A percentile compares a stretch with the other conserved stretches of the same genome.
Evolutionary conservation across 371 early-diverging fungal species (phyloP).

Genomic region (Aphelidium insulamus): DNA sequence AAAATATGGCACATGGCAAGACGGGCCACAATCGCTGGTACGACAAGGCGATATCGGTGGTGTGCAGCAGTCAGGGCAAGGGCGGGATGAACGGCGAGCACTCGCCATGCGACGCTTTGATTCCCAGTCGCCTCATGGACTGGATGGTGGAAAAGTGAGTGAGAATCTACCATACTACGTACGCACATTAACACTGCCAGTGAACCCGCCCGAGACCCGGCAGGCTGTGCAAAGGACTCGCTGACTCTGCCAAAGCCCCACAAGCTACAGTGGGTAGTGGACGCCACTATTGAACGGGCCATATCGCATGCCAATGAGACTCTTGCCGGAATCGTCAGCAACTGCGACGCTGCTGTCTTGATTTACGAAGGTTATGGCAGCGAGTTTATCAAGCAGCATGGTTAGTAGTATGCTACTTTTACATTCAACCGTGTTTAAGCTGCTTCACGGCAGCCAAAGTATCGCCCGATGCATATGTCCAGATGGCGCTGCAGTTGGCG

Average conservation of each 20-base stretch:
- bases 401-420: slow-evolving; percentile 8
- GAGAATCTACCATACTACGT: no score
- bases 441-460: slow-evolving; percentile 15
- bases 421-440: no score
- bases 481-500: slow-evolving; percentile 64
- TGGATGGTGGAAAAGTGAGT: slow-evolving; percentile 19
- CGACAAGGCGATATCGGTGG: slow-evolving; percentile 46
- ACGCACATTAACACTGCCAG: no score
- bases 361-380: slow-evolving; percentile 35
- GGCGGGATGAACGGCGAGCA: slow-evolving; percentile 58
- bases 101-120: slow-evolving; percentile 56
- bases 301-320: slow-evolving; percentile 26
- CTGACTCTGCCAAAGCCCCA: no score
- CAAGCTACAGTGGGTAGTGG: slow-evolving; percentile 24
- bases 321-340: slow-evolving; percentile 20
- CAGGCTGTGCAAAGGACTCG: slow-evolving; percentile 3
- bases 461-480: slow-evolving; percentile 66
- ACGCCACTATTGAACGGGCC: slow-evolving; percentile 16
- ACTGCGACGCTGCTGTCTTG: slow-evolving; percentile 37
- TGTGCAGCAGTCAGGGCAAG: slow-evolving; percentile 42
- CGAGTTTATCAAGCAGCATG: slow-evolving; percentile 39
- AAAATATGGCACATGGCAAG: slow-evolving; percentile 24
- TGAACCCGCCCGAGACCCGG: slow-evolving; percentile 10
- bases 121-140: slow-evolving; percentile 37
- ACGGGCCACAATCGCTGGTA: slow-evolving; percentile 74